Percentiles rank a stretch among this genome's conserved stretches.
phyloP scores from a whole-genome alignment of 305 asterid species.

The Coffea humblotiana region DNA sequence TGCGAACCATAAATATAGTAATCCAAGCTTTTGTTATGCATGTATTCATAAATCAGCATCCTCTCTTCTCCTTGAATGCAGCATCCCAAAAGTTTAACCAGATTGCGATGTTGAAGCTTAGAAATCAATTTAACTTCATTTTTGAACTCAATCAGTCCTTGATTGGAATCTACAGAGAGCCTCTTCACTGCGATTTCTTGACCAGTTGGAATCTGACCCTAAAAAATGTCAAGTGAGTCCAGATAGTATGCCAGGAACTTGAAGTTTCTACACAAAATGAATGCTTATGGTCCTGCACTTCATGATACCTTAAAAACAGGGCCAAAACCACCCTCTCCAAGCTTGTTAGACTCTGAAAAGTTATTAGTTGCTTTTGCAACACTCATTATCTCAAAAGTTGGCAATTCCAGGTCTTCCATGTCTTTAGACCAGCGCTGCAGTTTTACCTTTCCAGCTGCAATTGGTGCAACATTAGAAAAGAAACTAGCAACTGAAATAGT shows the following conservation, averaged over 20 bases:
- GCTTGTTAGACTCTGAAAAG: conserved; percentile 20
- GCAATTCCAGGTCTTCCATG: conserved; percentile 19
- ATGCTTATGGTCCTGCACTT: too few species aligned
- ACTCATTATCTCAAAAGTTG: conserved; percentile 12
- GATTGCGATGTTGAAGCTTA: conserved; percentile 67
- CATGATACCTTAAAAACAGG: conserved; percentile 27
- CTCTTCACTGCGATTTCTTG: conserved; percentile 62
- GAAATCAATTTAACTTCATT: conserved; percentile 55
- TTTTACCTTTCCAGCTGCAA: neutral
- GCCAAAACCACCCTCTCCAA: conserved; percentile 34
- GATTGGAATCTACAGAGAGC: conserved; percentile 43
- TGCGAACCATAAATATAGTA: conserved; percentile 7
- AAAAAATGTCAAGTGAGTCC: neutral
- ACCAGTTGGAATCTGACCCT: conserved; percentile 28
- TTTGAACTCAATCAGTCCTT: conserved; percentile 59
- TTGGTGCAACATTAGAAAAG: neutral
- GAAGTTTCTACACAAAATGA: neutral
- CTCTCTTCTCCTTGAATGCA: conserved; percentile 49
- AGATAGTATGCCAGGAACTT: neutral
- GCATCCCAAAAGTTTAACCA: conserved; percentile 58
- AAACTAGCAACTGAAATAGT: neutral
- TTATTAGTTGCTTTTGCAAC: conserved; percentile 19
- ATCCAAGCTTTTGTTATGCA: conserved; percentile 35
- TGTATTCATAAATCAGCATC: conserved; percentile 48
- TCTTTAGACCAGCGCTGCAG: neutral